phyloP scores from a whole-genome alignment of 805 yeast species.

The Brettanomyces naardenensis region DNA sequence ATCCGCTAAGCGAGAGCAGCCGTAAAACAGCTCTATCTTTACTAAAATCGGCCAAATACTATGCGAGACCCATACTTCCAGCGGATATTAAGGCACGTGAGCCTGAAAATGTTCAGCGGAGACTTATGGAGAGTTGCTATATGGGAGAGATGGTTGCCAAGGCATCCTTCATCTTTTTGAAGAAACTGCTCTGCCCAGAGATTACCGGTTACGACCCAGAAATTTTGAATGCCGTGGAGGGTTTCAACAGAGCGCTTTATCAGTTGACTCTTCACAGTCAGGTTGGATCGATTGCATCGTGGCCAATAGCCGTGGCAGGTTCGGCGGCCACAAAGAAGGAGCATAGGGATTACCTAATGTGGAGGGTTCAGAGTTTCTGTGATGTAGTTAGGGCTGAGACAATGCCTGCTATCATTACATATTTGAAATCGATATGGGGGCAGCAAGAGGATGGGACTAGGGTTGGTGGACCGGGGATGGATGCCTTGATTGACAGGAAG shows the following conservation, averaged over 20 bases:
- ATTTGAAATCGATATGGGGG: slow-evolving; percentile 13
- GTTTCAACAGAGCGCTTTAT: slow-evolving; percentile 6
- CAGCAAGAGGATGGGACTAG: slow-evolving; percentile 1
- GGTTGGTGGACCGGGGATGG: slow-evolving; percentile 6
- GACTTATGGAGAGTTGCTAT: slow-evolving; percentile 14
- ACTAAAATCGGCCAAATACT: slow-evolving; percentile 9
- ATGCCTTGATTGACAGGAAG: slow-evolving; percentile 2
- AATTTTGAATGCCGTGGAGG: slow-evolving; percentile 7
- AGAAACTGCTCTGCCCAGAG: slow-evolving; percentile 10
- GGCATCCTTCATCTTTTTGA: slow-evolving; percentile 9
- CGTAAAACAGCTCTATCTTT: slow-evolving; percentile 3
- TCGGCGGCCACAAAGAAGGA: slow-evolving; percentile 6
- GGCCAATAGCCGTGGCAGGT: slow-evolving; percentile 16
- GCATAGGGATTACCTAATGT: slow-evolving; percentile 10
- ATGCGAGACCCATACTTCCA: slow-evolving; percentile 12
- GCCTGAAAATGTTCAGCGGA: slow-evolving; percentile 12
- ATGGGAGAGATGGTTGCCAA: slow-evolving; percentile 10
- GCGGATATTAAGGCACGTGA: slow-evolving; percentile 7
- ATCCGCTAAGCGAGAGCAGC: slow-evolving; percentile 8
- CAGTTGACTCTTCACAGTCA: slow-evolving; percentile 11
- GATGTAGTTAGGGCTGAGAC: slow-evolving; percentile 9
- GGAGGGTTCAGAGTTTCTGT: slow-evolving; percentile 8
- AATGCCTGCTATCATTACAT: slow-evolving; percentile 6
- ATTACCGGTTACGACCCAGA: slow-evolving; percentile 3
- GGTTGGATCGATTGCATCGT: slow-evolving; percentile 8